A percentile compares a stretch with the other conserved stretches of the same genome.
phyloP scores from a whole-genome alignment of 768 basidiomycete genomes.

The Lactarius quietus region DNA sequence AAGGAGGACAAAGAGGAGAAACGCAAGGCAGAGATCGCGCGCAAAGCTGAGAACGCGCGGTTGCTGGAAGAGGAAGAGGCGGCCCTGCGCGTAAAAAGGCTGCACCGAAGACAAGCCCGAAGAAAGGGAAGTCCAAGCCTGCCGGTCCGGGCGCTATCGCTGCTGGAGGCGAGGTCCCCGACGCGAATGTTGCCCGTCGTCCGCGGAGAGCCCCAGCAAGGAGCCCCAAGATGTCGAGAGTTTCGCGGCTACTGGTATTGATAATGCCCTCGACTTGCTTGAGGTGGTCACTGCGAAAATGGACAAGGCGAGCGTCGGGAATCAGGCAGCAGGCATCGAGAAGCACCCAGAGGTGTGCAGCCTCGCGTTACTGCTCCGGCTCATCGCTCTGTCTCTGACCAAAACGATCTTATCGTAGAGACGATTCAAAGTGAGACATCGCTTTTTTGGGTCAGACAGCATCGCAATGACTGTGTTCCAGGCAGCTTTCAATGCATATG shows the following conservation, averaged over 20 bases:
- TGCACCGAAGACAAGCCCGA: constrained; percentile 38
- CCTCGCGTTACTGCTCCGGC: constrained; percentile 4
- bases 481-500: constrained; percentile 89
- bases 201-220: constrained; percentile 32
- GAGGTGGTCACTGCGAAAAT: constrained; percentile 87
- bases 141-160: constrained; percentile 85
- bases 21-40: constrained; percentile 72
- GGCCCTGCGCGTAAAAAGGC: constrained; percentile 51
- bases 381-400: constrained; percentile 6
- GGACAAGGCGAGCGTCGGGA: constrained; percentile 89
- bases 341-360: constrained; percentile 86
- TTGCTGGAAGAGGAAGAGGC: constrained; percentile 89
- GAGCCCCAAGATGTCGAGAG: constrained; percentile 53
- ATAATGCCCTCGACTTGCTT: constrained; percentile 85
- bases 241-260: constrained; percentile 81
- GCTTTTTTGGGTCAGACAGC: constrained; percentile 11
- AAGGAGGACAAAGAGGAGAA: constrained; percentile 79
- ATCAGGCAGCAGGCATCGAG: constrained; percentile 83
- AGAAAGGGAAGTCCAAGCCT: constrained; percentile 38
- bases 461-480: constrained; percentile 30
- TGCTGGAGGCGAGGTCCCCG: constrained; percentile 54
- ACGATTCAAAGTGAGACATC: constrained; percentile 70
- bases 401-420: constrained; percentile 46
- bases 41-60: constrained; percentile 83
- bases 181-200: constrained; percentile 16